Evolutionary conservation across 345 rosid species (phyloP).

Genomic region (Noccaea caerulescens): DNA sequence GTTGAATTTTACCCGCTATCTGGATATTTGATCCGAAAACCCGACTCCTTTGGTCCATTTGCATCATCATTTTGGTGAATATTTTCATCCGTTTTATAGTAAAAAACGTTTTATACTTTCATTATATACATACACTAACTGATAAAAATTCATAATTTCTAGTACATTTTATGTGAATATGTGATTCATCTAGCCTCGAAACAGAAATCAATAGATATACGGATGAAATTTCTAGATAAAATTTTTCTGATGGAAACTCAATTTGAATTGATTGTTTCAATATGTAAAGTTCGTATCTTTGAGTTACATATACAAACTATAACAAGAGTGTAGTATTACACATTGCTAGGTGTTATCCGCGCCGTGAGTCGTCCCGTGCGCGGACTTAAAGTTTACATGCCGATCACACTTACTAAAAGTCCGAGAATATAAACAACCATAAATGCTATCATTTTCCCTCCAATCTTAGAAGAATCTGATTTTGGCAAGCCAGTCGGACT

Average conservation of each 20-base stretch:
- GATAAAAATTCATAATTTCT: no score
- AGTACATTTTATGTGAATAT: no score
- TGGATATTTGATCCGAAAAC: constrained; percentile 15
- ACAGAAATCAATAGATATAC: no score
- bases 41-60: constrained; percentile 12
- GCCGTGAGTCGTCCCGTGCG: not conserved
- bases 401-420: not conserved
- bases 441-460: not conserved
- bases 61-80: no score
- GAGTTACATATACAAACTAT: constrained; percentile 21
- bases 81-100: no score
- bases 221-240: no score
- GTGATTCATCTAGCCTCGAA: no score
- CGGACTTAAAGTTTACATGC: constrained; percentile 13
- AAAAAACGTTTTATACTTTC: no score
- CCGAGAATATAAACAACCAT: constrained; percentile 1
- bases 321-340: constrained; percentile 6
- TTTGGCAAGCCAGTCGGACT: constrained; percentile 16
- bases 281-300: not conserved
- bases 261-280: not conserved
- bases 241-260: no score
- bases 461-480: constrained; percentile 37
- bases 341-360: constrained; percentile 21
- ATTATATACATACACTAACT: no score
- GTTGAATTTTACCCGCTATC: constrained; percentile 32